Conservation (phyloP, 2,329 filamentous ascomycete genomes). For the Corniculantispora saksenae region DNA sequence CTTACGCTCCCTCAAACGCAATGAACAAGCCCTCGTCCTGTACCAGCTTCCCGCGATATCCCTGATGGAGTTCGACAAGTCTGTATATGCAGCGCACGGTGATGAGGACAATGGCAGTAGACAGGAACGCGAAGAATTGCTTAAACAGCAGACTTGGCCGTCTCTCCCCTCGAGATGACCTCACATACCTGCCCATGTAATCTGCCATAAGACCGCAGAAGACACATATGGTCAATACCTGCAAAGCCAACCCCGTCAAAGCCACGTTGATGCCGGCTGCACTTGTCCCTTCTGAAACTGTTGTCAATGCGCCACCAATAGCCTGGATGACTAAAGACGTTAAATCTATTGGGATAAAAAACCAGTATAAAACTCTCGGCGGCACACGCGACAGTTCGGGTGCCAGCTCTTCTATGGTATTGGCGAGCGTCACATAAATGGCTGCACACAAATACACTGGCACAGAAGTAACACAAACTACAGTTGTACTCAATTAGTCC, state of each 20-base stretch:
- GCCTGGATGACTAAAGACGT: slow-evolving; percentile 54
- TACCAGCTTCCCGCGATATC: slow-evolving; percentile 59
- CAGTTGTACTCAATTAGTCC: slow-evolving; percentile 1
- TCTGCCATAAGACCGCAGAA: slow-evolving; percentile 44
- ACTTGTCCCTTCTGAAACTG: slow-evolving; percentile 35
- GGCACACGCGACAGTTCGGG: slow-evolving; percentile 28
- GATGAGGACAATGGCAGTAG: slow-evolving; percentile 58
- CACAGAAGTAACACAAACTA: slow-evolving; percentile 50
- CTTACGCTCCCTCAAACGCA: neutral
- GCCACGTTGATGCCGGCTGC: slow-evolving; percentile 48
- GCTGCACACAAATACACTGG: slow-evolving; percentile 40
- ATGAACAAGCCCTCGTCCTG: slow-evolving; percentile 21
- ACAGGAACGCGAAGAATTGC: slow-evolving; percentile 53
- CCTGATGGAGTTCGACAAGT: slow-evolving; percentile 64
- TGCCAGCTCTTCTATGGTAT: slow-evolving; percentile 29
- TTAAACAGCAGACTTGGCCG: neutral
- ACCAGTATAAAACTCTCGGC: slow-evolving; percentile 31
- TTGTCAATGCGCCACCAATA: slow-evolving; percentile 48
- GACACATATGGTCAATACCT: slow-evolving; percentile 47
- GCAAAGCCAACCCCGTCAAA: slow-evolving; percentile 50
- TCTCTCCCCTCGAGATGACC: neutral
- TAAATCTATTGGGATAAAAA: slow-evolving; percentile 50
- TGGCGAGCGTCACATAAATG: slow-evolving; percentile 29
- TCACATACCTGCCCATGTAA: slow-evolving; percentile 39
- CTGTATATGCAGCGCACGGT: slow-evolving; percentile 65